These are phyloP conservation scores for Umbelopsis ramanniana DNA, from an alignment of 192 early-diverging fungal genomes.

Conservation along the genomic window DNA sequence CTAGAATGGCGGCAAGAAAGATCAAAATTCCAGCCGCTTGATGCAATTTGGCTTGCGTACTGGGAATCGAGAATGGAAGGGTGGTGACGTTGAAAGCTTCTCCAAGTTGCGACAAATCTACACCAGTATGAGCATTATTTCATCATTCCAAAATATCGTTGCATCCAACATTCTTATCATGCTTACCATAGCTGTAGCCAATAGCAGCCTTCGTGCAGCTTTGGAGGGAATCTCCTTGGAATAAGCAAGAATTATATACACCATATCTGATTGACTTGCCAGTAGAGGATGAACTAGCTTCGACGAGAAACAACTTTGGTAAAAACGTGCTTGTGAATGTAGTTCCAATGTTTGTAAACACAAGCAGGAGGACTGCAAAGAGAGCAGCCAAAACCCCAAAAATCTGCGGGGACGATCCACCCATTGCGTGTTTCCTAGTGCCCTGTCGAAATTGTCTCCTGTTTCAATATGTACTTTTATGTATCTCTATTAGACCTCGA, in stretches of 20 bases:
- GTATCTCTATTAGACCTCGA: background rate
- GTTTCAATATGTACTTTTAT: too few relatives aligned
- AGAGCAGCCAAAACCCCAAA: slow-evolving; percentile 8
- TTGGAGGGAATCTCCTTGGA: slow-evolving; percentile 8
- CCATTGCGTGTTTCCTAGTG: background rate
- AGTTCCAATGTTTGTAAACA: slow-evolving; percentile 31
- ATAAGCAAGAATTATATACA: slow-evolving; percentile 30
- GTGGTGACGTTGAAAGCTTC: background rate
- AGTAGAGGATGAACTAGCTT: slow-evolving; percentile 11
- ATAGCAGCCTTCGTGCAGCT: slow-evolving; percentile 14
- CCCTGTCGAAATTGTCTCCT: too few relatives aligned
- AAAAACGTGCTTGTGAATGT: slow-evolving; percentile 35
- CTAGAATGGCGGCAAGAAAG: slow-evolving; percentile 9
- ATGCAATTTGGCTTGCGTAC: slow-evolving; percentile 5
- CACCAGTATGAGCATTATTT: background rate
- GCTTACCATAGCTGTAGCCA: slow-evolving; percentile 11
- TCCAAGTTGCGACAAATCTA: slow-evolving; percentile 10
- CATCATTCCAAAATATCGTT: background rate
- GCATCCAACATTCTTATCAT: background rate
- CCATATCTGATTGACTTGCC: slow-evolving; percentile 31
- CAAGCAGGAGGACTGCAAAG: slow-evolving; percentile 18
- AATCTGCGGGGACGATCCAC: slow-evolving; percentile 6
- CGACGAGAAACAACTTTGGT: slow-evolving; percentile 25
- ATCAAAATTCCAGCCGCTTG: slow-evolving; percentile 8
- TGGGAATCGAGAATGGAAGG: background rate